These are phyloP conservation scores for Knufia petricola DNA, from an alignment of 2,329 filamentous ascomycete genomes.

Conservation along the genomic window DNA sequence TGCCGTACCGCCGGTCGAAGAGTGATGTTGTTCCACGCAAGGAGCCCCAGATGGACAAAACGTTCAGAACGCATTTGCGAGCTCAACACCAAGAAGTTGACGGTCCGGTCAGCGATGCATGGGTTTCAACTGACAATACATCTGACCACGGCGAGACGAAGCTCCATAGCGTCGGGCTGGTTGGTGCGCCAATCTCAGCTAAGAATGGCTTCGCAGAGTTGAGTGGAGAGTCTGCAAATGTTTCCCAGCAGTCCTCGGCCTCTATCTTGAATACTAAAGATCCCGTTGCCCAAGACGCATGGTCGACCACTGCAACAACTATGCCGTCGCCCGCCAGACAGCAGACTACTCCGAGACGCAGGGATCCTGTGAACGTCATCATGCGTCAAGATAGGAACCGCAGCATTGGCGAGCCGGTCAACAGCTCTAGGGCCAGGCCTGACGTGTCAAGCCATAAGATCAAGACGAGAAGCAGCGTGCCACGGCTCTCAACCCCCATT, in stretches of 20 bases:
- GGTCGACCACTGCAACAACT: slow-evolving; percentile 19
- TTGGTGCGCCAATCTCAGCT: slow-evolving; percentile 10
- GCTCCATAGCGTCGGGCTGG: not conserved
- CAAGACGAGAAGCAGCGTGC: slow-evolving; percentile 11
- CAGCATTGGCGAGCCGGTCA: slow-evolving; percentile 19
- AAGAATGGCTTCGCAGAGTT: slow-evolving; percentile 19
- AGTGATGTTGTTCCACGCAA: slow-evolving; percentile 16
- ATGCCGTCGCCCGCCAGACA: slow-evolving; percentile 18
- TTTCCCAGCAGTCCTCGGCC: slow-evolving; percentile 7
- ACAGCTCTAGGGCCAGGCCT: slow-evolving; percentile 17
- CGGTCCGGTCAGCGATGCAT: not conserved
- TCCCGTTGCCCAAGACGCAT: slow-evolving; percentile 13
- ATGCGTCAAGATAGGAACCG: slow-evolving; percentile 19
- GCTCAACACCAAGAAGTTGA: not conserved
- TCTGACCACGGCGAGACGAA: not conserved
- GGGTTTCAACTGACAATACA: not conserved
- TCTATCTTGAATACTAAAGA: slow-evolving; percentile 4
- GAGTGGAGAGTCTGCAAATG: slow-evolving; percentile 17
- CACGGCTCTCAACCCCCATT: slow-evolving; percentile 17
- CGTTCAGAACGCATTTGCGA: slow-evolving; percentile 11
- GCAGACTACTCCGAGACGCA: slow-evolving; percentile 13
- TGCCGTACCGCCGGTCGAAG: slow-evolving; percentile 12
- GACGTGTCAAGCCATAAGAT: slow-evolving; percentile 10
- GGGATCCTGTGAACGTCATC: slow-evolving; percentile 16
- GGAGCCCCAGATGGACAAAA: slow-evolving; percentile 13